Conservation (phyloP, 177 flowering plant genomes). For the Tripterygium wilfordii region DNA sequence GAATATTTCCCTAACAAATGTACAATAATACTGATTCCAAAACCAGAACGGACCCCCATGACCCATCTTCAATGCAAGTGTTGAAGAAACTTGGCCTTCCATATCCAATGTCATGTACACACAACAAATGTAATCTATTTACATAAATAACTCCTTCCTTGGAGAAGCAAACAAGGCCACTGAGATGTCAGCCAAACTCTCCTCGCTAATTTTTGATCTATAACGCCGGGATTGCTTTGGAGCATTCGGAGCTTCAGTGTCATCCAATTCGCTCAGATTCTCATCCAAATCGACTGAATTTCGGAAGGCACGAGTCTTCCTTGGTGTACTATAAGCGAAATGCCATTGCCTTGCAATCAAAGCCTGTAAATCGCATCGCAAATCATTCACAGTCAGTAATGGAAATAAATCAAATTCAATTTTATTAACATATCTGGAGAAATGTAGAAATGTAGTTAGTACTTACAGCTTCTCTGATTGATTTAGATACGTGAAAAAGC, state of each 20-base stretch:
- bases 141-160: constrained; percentile 1
- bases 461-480: constrained; percentile 73
- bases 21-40: too few species aligned
- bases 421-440: neutral
- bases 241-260: constrained; percentile 57
- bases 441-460: neutral
- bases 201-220: constrained; percentile 28
- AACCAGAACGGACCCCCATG: too few species aligned
- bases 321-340: constrained; percentile 59
- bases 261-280: constrained; percentile 15
- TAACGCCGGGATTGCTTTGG: constrained; percentile 32
- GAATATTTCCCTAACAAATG: too few species aligned
- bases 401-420: neutral
- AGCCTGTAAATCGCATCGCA: constrained; percentile 33
- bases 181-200: constrained; percentile 40
- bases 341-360: constrained; percentile 51
- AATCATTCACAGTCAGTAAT: neutral
- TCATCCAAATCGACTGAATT: constrained; percentile 20
- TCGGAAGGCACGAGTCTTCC: constrained; percentile 30
- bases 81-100: constrained; percentile 10
- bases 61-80: constrained; percentile 13
- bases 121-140: too few species aligned
- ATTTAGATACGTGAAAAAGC: constrained; percentile 58
- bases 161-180: constrained; percentile 40
- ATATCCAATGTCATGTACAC: too few species aligned